Conservation (phyloP, 1,284 basidiomycete genomes). For the Pseudozyma tsukubaensis region DNA sequence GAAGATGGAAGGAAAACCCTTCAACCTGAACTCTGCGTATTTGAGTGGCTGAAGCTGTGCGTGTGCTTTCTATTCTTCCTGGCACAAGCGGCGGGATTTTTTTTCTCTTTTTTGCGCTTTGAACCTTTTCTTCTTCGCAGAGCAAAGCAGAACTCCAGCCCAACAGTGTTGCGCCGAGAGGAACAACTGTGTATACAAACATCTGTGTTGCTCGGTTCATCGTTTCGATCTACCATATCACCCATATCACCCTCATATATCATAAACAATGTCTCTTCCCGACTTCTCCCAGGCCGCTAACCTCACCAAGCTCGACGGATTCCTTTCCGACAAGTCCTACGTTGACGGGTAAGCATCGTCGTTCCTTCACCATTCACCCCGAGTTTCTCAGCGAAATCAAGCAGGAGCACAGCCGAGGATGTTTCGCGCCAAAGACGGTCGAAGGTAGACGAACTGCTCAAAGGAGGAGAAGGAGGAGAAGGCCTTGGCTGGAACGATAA, state of each 20-base stretch:
- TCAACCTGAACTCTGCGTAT: too few relatives aligned
- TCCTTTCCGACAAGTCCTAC: conserved; percentile 65
- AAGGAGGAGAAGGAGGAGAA: conserved; percentile 1
- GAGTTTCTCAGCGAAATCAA: too few relatives aligned
- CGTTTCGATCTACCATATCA: conserved; percentile 21
- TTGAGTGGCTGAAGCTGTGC: too few relatives aligned
- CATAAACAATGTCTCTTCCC: conserved; percentile 65
- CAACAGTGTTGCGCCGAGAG: not conserved
- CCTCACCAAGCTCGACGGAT: conserved; percentile 62
- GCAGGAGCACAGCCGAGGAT: too few relatives aligned
- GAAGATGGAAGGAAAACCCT: conserved; percentile 11
- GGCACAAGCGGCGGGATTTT: too few relatives aligned
- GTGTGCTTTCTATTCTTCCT: too few relatives aligned
- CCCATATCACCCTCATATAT: conserved; percentile 10
- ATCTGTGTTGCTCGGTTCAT: conserved; percentile 1
- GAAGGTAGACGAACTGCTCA: too few relatives aligned
- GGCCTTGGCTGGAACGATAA: conserved; percentile 17
- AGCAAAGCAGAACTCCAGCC: too few relatives aligned
- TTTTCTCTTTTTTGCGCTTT: conserved; percentile 14
- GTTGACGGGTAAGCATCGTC: conserved; percentile 64
- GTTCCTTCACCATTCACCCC: not conserved
- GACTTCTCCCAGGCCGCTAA: conserved; percentile 63
- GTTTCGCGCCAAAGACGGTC: too few relatives aligned
- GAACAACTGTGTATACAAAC: not conserved
- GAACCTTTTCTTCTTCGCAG: conserved; percentile 16